Base-by-base conservation (phyloP, 768 basidiomycete species). In the Tylopilus subfusipes region DNA sequence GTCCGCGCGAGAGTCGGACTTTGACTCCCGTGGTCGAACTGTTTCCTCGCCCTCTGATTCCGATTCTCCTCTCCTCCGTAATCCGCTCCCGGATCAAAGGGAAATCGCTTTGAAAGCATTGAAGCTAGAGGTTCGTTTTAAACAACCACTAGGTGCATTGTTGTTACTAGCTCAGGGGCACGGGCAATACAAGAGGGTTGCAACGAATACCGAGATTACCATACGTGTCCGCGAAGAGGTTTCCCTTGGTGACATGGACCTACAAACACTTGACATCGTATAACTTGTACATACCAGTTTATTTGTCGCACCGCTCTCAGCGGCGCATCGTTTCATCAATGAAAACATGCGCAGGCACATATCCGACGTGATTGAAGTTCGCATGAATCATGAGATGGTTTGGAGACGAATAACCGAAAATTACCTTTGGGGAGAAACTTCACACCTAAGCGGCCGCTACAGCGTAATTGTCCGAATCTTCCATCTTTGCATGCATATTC, bases 151-250 rank as follows among this genome's bases (percentile, higher is more conserved):
- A 0, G 52, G 64, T 25, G 64, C 54, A 6, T 45, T 65, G 2
- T 36, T 65, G n/a, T 22, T 66, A 4, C 31, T 33, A 10, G 46
- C 31, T 2, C 36, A 51, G 22, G 47, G 53, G 0, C 57, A 43
- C 9, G 42, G 46, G 13, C 51, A 43, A 38, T 65, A 63, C 24
- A 45, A 21, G 31, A 62, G 63, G 42, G 49, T 65, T 9, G 63
- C 46, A 29, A 53, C 51, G 38, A 54, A 55, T 13, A 27, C 36
- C 22, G 44, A 59, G 2, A 60, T 64, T 4, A 12, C 43, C 24
- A 50, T 66, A 25, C 44, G 44, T 22, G 45, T 57, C 5, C 60
- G 52, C 5, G 24, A 36, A 4, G 43, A n/a, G 0, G 44, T 60
- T 10, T 31, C 55, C 1, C 39, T 63, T 8, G 45, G 34, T 18